Conservation (phyloP, 2,329 filamentous ascomycete genomes). For the Phialophora expanda region DNA sequence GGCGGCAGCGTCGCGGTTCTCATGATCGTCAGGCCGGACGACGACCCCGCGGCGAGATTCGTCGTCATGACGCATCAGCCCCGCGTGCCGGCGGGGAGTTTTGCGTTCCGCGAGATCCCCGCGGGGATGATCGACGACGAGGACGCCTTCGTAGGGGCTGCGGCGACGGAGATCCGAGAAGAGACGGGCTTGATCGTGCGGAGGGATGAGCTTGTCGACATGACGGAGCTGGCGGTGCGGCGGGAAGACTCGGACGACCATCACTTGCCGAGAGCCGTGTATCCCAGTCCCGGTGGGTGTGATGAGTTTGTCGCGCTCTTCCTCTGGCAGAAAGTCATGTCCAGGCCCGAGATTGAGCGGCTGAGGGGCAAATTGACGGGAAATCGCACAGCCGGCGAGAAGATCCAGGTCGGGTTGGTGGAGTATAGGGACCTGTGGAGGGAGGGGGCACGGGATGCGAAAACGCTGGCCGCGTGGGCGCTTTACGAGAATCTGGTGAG, state of each 20-base stretch:
- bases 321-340: not conserved
- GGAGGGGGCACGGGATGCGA: not conserved
- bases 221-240: not conserved
- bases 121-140: slow-evolving; percentile 63
- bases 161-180: slow-evolving; percentile 58
- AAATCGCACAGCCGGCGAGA: not conserved
- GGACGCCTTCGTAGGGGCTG: slow-evolving; percentile 58
- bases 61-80: not conserved
- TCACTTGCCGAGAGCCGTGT: not conserved
- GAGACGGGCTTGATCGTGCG: not conserved
- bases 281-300: not conserved
- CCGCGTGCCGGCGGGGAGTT: slow-evolving; percentile 60
- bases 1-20: slow-evolving; percentile 64
- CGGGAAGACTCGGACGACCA: not conserved
- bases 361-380: not conserved
- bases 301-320: not conserved
- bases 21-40: slow-evolving; percentile 58
- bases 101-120: slow-evolving; percentile 62
- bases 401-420: not conserved
- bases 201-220: not conserved
- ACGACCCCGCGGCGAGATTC: slow-evolving; percentile 43
- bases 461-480: not conserved
- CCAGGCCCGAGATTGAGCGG: not conserved
- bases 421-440: not conserved
- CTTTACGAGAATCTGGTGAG: not conserved